These are phyloP conservation scores for Tetrapisispora nanseiensis DNA, from an alignment of 805 yeast species.

Conservation along the genomic window DNA sequence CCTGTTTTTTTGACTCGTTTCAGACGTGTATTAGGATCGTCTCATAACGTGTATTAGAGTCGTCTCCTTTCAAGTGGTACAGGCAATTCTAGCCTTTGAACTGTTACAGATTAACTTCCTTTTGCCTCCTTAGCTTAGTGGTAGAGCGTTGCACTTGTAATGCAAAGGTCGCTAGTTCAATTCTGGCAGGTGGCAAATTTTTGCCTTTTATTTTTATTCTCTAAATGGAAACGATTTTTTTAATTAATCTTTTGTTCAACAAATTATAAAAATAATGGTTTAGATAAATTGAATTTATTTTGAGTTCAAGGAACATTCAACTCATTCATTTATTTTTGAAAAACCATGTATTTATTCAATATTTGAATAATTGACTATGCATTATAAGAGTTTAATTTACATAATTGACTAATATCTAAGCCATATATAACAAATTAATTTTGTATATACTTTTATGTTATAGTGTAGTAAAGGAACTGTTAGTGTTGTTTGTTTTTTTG, in stretches of 20 bases:
- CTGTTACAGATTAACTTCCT: too few species aligned
- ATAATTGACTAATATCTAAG: background rate
- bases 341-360: background rate
- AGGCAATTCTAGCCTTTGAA: too few species aligned
- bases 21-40: too few species aligned
- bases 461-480: background rate
- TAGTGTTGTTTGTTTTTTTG: background rate
- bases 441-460: background rate
- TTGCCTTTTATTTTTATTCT: too few species aligned
- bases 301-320: too few species aligned
- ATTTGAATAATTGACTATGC: slow-evolving; percentile 1
- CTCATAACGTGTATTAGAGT: too few species aligned
- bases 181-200: slow-evolving; percentile 85
- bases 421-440: background rate
- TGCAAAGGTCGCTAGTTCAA: slow-evolving; percentile 96
- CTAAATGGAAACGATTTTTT: background rate
- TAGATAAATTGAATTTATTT: too few species aligned
- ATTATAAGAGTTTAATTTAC: slow-evolving; percentile 1
- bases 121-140: slow-evolving; percentile 95
- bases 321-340: background rate
- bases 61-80: too few species aligned
- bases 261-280: too few species aligned
- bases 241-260: too few species aligned
- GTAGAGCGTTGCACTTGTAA: slow-evolving; percentile 99
- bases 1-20: too few species aligned